Evolutionary conservation across 169 alveolate genomes (phyloP).

Genomic region (Theileria parva): DNA sequence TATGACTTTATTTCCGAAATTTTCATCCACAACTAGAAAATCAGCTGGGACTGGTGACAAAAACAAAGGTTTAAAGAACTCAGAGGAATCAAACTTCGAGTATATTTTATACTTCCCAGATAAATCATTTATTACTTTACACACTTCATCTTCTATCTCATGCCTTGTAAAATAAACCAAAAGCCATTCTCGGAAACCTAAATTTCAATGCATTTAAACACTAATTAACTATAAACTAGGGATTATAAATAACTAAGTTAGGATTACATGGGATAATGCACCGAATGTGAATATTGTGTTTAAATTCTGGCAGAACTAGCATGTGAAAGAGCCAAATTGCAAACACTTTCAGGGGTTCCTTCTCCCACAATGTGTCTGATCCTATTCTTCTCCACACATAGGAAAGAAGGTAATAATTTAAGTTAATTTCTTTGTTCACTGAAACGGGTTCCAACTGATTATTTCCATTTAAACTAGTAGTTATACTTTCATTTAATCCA

Average conservation of each 20-base stretch:
- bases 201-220: not conserved
- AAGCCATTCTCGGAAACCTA: constrained; percentile 63
- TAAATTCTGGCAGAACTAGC: constrained; percentile 66
- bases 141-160: constrained; percentile 26
- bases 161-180: constrained; percentile 46
- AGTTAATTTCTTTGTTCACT: constrained; percentile 18
- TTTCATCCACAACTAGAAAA: constrained; percentile 12
- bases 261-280: constrained; percentile 67
- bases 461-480: not conserved
- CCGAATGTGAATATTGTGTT: constrained; percentile 63
- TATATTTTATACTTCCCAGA: constrained; percentile 11
- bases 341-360: constrained; percentile 57
- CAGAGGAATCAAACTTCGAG: not conserved
- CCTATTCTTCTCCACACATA: constrained; percentile 77
- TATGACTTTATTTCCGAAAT: constrained; percentile 19
- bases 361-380: constrained; percentile 72
- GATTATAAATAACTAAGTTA: constrained; percentile 23
- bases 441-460: constrained; percentile 7
- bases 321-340: constrained; percentile 76
- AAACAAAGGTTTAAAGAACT: not conserved
- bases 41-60: constrained; percentile 21
- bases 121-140: constrained; percentile 24
- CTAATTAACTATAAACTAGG: constrained; percentile 1
- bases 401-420: constrained; percentile 67
- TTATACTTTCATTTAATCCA: not conserved